phyloP scores from a whole-genome alignment of 129 eudicot genomes.

The Scalesia atractyloides region DNA sequence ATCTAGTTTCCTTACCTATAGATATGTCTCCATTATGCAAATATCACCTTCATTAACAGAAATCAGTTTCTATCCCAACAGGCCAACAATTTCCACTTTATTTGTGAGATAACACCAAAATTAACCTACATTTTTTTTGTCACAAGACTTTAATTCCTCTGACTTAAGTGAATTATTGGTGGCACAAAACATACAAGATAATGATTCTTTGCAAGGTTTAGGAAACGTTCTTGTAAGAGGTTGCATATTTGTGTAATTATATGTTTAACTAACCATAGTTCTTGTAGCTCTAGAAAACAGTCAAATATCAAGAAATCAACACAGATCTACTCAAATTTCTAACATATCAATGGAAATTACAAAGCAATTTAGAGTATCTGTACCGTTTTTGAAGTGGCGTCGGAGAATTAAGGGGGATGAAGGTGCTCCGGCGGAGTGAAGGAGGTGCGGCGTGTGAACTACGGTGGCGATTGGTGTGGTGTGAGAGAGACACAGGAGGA shows the following conservation, averaged over 20 bases:
- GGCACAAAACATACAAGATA: slow-evolving; percentile 13
- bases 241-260: background rate
- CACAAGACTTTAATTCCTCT: slow-evolving; percentile 32
- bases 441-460: too few relatives aligned
- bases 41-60: background rate
- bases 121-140: slow-evolving; percentile 30
- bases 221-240: slow-evolving; percentile 43
- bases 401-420: too few relatives aligned
- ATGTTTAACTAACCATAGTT: background rate
- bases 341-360: too few relatives aligned
- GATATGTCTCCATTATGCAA: slow-evolving; percentile 29
- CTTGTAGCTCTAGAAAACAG: too few relatives aligned
- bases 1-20: slow-evolving; percentile 42
- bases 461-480: too few relatives aligned
- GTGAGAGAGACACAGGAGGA: too few relatives aligned
- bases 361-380: too few relatives aligned
- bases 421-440: too few relatives aligned
- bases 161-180: slow-evolving; percentile 9
- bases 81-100: slow-evolving; percentile 16
- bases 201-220: slow-evolving; percentile 27
- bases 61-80: slow-evolving; percentile 3
- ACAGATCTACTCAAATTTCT: too few relatives aligned
- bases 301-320: too few relatives aligned
- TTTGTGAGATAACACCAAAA: slow-evolving; percentile 24
- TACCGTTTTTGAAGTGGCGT: too few relatives aligned